Conservation (phyloP, 768 basidiomycete genomes). For the Amanita subjunquillea region DNA sequence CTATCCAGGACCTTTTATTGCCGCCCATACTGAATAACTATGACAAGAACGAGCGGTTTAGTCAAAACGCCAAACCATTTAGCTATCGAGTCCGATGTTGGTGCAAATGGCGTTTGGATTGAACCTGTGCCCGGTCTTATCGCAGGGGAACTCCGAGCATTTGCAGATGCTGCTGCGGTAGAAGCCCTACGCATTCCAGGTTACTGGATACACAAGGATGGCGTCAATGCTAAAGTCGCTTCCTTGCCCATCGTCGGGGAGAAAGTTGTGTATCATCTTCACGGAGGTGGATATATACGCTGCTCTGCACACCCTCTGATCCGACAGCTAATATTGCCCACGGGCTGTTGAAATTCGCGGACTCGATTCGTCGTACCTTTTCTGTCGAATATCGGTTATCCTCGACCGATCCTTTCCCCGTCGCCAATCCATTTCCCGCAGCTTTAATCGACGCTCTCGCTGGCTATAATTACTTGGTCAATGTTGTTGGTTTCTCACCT, state of each 20-base stretch:
- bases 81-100: slow-evolving; percentile 27
- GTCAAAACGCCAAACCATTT: slow-evolving; percentile 23
- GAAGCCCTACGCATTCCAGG: slow-evolving; percentile 37
- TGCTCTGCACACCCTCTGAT: slow-evolving; percentile 44
- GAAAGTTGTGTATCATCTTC: slow-evolving; percentile 47
- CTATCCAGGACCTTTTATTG: background rate
- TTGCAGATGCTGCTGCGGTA: slow-evolving; percentile 30
- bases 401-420: slow-evolving; percentile 27
- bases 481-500: slow-evolving; percentile 28
- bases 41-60: background rate
- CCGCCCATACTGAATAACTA: background rate
- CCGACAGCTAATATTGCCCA: slow-evolving; percentile 32
- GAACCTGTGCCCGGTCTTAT: slow-evolving; percentile 32
- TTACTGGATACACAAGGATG: slow-evolving; percentile 44
- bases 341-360: slow-evolving; percentile 35
- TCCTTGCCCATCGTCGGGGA: slow-evolving; percentile 34
- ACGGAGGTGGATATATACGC: slow-evolving; percentile 50
- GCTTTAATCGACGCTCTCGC: slow-evolving; percentile 42
- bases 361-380: slow-evolving; percentile 36
- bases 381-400: slow-evolving; percentile 67
- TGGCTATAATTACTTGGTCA: slow-evolving; percentile 39
- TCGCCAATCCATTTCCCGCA: slow-evolving; percentile 36
- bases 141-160: slow-evolving; percentile 29
- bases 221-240: slow-evolving; percentile 21
- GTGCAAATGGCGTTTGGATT: slow-evolving; percentile 43